Percentiles rank a stretch among this genome's conserved stretches.
Evolutionary conservation across 2,329 filamentous ascomycete species (phyloP).

Genomic region (Phaeosphaeriaceae sp.): DNA sequence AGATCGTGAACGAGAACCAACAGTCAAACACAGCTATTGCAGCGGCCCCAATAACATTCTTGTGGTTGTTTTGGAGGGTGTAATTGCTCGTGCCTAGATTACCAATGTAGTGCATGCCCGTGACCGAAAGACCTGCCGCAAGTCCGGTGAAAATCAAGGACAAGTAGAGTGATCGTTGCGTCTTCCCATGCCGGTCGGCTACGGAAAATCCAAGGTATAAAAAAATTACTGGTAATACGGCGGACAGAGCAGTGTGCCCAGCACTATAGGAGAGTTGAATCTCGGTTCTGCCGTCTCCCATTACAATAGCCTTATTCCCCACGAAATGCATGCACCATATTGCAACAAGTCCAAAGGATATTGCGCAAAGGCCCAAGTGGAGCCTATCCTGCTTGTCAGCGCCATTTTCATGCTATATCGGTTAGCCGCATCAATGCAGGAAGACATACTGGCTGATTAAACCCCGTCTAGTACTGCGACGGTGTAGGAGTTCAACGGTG

Average conservation of each 20-base stretch:
- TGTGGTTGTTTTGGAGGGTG: slow-evolving; percentile 63
- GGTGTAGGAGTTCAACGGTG: slow-evolving; percentile 78
- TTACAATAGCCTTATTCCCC: slow-evolving; percentile 76
- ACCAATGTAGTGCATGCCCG: slow-evolving; percentile 82
- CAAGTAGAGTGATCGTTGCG: slow-evolving; percentile 26
- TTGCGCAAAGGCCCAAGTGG: slow-evolving; percentile 43
- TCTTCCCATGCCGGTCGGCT: slow-evolving; percentile 54
- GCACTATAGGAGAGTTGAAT: slow-evolving; percentile 75
- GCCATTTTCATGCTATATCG: slow-evolving; percentile 3
- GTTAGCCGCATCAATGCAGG: slow-evolving; percentile 1
- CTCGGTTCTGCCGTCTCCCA: slow-evolving; percentile 61
- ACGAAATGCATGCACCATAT: slow-evolving; percentile 72
- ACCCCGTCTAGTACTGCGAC: slow-evolving; percentile 64
- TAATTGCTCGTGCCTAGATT: slow-evolving; percentile 82
- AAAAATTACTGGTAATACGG: slow-evolving; percentile 76
- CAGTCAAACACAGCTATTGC: slow-evolving; percentile 74
- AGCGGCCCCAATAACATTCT: slow-evolving; percentile 68
- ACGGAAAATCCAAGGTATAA: slow-evolving; percentile 75
- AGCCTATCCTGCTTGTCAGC: slow-evolving; percentile 29
- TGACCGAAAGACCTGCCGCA: slow-evolving; percentile 74
- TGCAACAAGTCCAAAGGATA: slow-evolving; percentile 51
- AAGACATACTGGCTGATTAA: slow-evolving; percentile 8
- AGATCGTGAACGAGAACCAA: slow-evolving; percentile 71
- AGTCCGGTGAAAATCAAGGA: slow-evolving; percentile 62
- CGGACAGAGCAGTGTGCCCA: slow-evolving; percentile 73